These are phyloP conservation scores for Oryza punctata DNA, from an alignment of 176 grass and related monocot species.

Conservation along the genomic window DNA sequence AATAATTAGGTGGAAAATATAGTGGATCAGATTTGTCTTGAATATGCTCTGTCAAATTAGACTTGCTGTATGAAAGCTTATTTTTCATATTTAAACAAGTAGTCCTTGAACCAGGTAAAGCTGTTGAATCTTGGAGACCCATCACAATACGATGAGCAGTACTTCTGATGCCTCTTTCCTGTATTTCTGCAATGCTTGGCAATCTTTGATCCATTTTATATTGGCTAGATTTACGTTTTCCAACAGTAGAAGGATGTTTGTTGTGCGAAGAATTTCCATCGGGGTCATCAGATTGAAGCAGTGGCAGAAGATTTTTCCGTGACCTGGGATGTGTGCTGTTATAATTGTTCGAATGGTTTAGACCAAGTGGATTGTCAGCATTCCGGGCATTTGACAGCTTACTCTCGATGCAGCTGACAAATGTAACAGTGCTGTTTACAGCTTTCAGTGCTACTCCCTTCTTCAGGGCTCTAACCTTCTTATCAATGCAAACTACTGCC, in stretches of 20 bases:
- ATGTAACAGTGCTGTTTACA: constrained; percentile 56
- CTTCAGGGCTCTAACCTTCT: constrained; percentile 50
- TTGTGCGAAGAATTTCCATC: constrained; percentile 19
- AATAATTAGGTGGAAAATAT: constrained; percentile 39
- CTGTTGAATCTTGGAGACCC: constrained; percentile 43
- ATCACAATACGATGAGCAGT: constrained; percentile 43
- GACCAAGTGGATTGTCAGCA: constrained; percentile 16
- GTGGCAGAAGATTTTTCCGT: constrained; percentile 51
- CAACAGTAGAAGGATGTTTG: constrained; percentile 24
- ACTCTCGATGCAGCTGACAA: constrained; percentile 26
- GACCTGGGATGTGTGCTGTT: constrained; percentile 23
- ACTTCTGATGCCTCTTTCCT: constrained; percentile 48
- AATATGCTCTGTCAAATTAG: constrained; percentile 15
- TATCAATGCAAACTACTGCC: constrained; percentile 69
- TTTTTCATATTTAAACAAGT: constrained; percentile 20
- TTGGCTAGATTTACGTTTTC: constrained; percentile 16
- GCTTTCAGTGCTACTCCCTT: constrained; percentile 60
- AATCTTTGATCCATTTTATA: neutral
- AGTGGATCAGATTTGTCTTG: constrained; percentile 28
- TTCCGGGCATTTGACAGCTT: constrained; percentile 34
- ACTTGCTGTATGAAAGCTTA: constrained; percentile 29
- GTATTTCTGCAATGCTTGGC: constrained; percentile 13
- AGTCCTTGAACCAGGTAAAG: constrained; percentile 25
- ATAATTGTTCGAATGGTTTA: constrained; percentile 21
- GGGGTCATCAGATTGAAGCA: constrained; percentile 35